Percentiles rank a stretch among this genome's conserved stretches.
phyloP scores from a whole-genome alignment of 371 early-diverging fungal species.

The Rhizomucor miehei region DNA sequence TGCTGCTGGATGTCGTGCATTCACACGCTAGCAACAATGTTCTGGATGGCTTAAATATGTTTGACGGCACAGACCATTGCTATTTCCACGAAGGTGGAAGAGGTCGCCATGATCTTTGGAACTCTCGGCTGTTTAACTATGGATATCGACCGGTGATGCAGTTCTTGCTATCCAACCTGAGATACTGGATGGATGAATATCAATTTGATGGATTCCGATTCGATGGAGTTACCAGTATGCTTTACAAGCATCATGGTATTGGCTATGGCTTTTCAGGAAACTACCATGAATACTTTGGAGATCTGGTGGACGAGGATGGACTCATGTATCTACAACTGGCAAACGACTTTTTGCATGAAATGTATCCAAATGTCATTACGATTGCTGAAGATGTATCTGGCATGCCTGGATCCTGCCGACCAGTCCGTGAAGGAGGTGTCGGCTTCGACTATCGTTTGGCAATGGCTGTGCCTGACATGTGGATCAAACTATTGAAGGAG shows the following conservation, averaged over 20 bases:
- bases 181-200: constrained; percentile 90
- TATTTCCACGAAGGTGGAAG: constrained; percentile 91
- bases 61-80: constrained; percentile 94
- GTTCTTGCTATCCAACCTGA: constrained; percentile 90
- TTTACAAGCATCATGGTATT: constrained; percentile 95
- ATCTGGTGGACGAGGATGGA: constrained; percentile 80
- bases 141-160: constrained; percentile 84
- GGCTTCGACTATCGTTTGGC: constrained; percentile 97
- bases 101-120: constrained; percentile 93
- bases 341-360: constrained; percentile 80
- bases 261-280: constrained; percentile 90
- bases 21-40: constrained; percentile 97
- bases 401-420: constrained; percentile 95
- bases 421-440: constrained; percentile 88
- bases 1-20: constrained; percentile 94
- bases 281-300: constrained; percentile 93
- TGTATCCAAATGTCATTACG: constrained; percentile 79
- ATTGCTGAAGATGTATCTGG: constrained; percentile 98
- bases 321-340: constrained; percentile 88
- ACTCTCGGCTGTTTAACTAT: constrained; percentile 93
- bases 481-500: constrained; percentile 96
- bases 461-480: constrained; percentile 99
- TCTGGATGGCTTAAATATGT: constrained; percentile 90
- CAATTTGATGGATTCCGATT: constrained; percentile 97
- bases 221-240: constrained; percentile 96